A percentile compares a stretch with the other conserved stretches of the same genome.
Conservation (phyloP, 2,329 filamentous ascomycete genomes). For the Biscogniauxia mediterranea region DNA sequence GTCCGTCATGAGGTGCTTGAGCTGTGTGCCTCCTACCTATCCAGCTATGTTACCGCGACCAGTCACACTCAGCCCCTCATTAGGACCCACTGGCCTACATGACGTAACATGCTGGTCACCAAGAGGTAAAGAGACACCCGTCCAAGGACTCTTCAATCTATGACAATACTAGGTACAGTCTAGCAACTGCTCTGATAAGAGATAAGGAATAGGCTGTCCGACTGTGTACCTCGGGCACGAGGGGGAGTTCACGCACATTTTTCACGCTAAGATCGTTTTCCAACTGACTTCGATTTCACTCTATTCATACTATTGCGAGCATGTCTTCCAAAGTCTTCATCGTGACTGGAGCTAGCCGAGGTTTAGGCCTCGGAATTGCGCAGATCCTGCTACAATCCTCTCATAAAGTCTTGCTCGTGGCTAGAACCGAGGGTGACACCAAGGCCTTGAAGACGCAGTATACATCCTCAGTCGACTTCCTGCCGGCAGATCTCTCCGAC, state of each 20-base stretch:
- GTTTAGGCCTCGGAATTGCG: slow-evolving; percentile 58
- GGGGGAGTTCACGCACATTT: no score
- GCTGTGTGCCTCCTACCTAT: no score
- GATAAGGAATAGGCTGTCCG: no score
- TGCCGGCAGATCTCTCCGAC: slow-evolving; percentile 55
- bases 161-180: slow-evolving; percentile 13
- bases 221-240: no score
- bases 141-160: neutral
- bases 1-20: no score
- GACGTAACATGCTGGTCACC: no score
- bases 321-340: slow-evolving; percentile 66
- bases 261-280: no score
- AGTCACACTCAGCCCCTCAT: no score
- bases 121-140: no score
- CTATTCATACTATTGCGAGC: slow-evolving; percentile 2
- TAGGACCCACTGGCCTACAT: no score
- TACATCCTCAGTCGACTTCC: slow-evolving; percentile 52
- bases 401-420: slow-evolving; percentile 60
- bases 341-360: slow-evolving; percentile 64
- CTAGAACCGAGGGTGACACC: slow-evolving; percentile 50
- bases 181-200: no score
- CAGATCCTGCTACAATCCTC: slow-evolving; percentile 49
- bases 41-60: no score
- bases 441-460: slow-evolving; percentile 50
- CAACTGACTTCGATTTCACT: neutral